Conservation (phyloP, 2,329 filamentous ascomycete species). For the Aspergillus uvarum region DNA sequence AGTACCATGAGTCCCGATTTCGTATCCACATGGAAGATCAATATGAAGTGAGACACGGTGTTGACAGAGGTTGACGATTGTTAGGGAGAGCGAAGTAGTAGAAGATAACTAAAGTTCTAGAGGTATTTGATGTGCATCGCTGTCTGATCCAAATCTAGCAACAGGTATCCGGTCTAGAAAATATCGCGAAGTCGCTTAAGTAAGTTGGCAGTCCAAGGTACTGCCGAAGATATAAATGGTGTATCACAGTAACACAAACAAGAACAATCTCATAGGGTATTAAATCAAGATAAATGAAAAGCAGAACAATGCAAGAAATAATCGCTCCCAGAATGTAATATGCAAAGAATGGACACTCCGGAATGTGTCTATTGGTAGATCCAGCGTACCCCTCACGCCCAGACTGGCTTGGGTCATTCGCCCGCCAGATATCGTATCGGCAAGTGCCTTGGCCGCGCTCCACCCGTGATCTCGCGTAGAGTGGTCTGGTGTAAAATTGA, state of each 20-base stretch:
- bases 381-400: not conserved
- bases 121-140: not conserved
- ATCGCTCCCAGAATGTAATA: not conserved
- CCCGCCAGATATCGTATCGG: not conserved
- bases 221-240: not conserved
- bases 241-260: not conserved
- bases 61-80: too few species aligned
- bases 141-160: not conserved
- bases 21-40: not conserved
- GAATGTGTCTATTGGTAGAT: not conserved
- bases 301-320: constrained; percentile 2
- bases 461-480: not conserved
- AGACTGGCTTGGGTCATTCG: not conserved
- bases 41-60: not conserved
- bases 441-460: not conserved
- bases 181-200: not conserved
- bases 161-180: not conserved
- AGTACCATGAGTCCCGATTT: not conserved
- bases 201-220: not conserved
- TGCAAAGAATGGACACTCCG: constrained; percentile 3
- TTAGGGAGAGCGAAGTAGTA: not conserved
- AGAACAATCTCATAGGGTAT: constrained; percentile 4
- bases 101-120: not conserved
- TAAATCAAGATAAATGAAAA: constrained; percentile 1
- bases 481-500: not conserved